phyloP scores from a whole-genome alignment of 1,284 basidiomycete genomes.

The Ceratobasidium sp. region DNA sequence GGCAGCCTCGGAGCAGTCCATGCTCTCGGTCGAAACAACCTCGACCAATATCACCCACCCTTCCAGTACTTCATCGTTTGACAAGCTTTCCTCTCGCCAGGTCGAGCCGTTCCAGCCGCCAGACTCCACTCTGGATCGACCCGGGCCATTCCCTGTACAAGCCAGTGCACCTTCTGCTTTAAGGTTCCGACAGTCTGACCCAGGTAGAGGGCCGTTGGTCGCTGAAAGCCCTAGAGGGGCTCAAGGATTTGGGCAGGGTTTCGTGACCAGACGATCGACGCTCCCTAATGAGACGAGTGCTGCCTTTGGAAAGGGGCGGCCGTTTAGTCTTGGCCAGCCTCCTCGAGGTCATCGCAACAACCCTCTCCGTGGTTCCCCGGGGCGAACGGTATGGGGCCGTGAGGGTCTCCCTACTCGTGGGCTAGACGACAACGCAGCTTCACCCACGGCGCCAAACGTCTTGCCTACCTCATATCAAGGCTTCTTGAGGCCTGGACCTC shows the following conservation, averaged over 20 bases:
- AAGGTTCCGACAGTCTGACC: slow-evolving; percentile 31
- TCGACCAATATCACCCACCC: slow-evolving; percentile 16
- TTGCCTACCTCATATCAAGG: slow-evolving; percentile 1
- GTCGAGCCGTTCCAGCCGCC: background rate
- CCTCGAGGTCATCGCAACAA: slow-evolving; percentile 29
- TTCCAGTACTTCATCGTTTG: slow-evolving; percentile 16
- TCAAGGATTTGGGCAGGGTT: slow-evolving; percentile 1
- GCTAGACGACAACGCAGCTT: background rate
- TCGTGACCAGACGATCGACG: slow-evolving; percentile 23
- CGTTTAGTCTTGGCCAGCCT: slow-evolving; percentile 26
- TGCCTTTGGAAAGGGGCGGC: slow-evolving; percentile 18
- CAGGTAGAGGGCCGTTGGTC: slow-evolving; percentile 3
- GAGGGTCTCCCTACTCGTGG: slow-evolving; percentile 38
- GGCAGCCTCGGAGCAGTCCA: slow-evolving; percentile 11
- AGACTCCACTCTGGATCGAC: background rate
- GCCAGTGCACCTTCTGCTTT: background rate
- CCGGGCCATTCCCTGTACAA: slow-evolving; percentile 28
- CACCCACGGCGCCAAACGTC: background rate
- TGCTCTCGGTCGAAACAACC: slow-evolving; percentile 11
- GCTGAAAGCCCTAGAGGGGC: background rate
- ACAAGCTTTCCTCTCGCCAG: slow-evolving; percentile 6
- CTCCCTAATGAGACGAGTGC: slow-evolving; percentile 26
- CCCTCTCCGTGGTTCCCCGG: slow-evolving; percentile 7
- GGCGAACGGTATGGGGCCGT: slow-evolving; percentile 37
- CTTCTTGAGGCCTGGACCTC: background rate